Conservation (phyloP, 495 filamentous ascomycete species). For the Aspergillus incahuasiensis region DNA sequence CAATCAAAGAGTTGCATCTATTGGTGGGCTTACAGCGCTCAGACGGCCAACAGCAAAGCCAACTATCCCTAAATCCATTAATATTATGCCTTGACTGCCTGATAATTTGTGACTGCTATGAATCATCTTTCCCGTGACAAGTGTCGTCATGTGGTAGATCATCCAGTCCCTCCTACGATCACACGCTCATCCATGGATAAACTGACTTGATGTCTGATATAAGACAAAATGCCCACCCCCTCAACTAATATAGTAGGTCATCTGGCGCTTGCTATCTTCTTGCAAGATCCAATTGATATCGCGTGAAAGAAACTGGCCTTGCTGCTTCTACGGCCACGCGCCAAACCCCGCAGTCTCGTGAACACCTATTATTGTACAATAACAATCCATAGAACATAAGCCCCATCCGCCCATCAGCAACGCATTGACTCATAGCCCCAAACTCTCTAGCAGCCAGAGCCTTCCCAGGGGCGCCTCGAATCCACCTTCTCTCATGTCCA, state of each 20-base stretch:
- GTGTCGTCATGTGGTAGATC: constrained; percentile 23
- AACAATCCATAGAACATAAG: constrained; percentile 15
- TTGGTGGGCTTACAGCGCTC: constrained; percentile 14
- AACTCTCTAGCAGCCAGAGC: constrained; percentile 7
- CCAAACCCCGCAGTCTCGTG: constrained; percentile 25
- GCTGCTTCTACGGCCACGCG: constrained; percentile 18
- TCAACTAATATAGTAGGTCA: constrained; percentile 4
- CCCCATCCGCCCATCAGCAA: constrained; percentile 19
- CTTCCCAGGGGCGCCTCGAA: constrained; percentile 9
- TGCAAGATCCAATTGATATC: constrained; percentile 5
- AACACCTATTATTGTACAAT: constrained; percentile 16
- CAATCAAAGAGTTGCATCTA: too few relatives aligned
- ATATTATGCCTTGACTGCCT: constrained; percentile 8
- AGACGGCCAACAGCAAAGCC: constrained; percentile 6
- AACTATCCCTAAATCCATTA: constrained; percentile 1
- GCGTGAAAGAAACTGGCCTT: not conserved
- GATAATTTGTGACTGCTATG: not conserved
- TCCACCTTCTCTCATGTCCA: not conserved
- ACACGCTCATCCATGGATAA: constrained; percentile 3
- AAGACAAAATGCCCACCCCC: not conserved
- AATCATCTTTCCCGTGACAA: constrained; percentile 14
- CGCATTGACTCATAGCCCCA: constrained; percentile 26
- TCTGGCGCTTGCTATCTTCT: not conserved
- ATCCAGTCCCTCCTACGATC: constrained; percentile 3
- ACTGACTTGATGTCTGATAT: not conserved